Base-by-base conservation (phyloP, 2,329 filamentous ascomycete species). In the Thelonectria rubi region DNA sequence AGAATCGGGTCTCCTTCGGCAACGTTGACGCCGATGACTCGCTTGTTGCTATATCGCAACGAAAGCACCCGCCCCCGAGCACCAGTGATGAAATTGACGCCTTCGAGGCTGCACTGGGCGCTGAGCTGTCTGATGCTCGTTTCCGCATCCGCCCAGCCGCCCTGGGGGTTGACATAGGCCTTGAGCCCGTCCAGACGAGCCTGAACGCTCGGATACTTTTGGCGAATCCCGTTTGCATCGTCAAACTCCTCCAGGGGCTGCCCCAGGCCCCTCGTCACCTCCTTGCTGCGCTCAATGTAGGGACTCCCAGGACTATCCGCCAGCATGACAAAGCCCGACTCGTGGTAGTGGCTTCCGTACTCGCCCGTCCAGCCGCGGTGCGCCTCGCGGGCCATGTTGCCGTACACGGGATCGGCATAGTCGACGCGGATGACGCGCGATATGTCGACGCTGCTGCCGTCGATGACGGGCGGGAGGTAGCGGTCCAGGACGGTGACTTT, bases 371-470 rank as follows among this genome's bases (percentile, higher is more conserved):
- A 77, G 2, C 66, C 70, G 0, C 64, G 50, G 11, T 69, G 60
- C 3, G 75, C 72, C 51, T 76, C 73, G 14, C 63, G 64, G 4
- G 86, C 88, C 54, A 92, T 83, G 45, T 78, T 77, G 5, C 86
- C 82, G 69, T 92, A 92, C 14, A 85, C 79, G 0, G 82, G 75
- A 65, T 88, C 83, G 12, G 87, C 86, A 69, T 92, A 92, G 76
- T 92, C 90, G 46, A 76, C 67, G 6, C 78, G 75, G 45, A 80
- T 74, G 58, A 80, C 74, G 17, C 79, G 76, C 5, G 78, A 80
- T 17, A 77, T 73, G 59, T 80, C 78, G n/a, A 78, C 76, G 46
- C 76, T 79, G 57, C 78, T 77, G 26, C 75, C 75, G 12, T 80
- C 76, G 3, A 70, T 65, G 2, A 75, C 73, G 0, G 78, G 77